A percentile compares a stretch with the other conserved stretches of the same genome.
These are phyloP conservation scores for Tuber brumale DNA, from an alignment of 495 filamentous ascomycete species.

Conservation along the genomic window DNA sequence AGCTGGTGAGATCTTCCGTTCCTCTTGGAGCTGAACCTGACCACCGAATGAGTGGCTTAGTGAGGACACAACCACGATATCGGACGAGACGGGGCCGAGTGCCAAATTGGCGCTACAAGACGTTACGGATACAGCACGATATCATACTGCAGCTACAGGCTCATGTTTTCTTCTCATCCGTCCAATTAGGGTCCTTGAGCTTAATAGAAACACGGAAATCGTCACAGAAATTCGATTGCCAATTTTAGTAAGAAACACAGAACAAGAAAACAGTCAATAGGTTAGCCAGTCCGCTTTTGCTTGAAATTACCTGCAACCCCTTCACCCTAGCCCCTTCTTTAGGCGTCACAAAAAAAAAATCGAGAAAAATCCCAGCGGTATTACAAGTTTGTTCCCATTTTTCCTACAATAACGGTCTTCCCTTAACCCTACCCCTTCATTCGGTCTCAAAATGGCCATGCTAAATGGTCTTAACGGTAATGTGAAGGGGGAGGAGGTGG, in stretches of 20 bases:
- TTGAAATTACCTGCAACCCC: slow-evolving; percentile 1
- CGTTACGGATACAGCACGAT: not conserved
- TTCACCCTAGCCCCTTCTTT: not conserved
- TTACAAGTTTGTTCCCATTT: not conserved
- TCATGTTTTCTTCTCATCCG: not conserved
- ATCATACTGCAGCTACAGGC: not conserved
- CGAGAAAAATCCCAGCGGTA: not conserved
- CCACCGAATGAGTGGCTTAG: not conserved
- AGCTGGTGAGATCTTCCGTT: not conserved
- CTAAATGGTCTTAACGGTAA: not conserved
- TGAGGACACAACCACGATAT: not conserved
- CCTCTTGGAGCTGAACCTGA: not conserved
- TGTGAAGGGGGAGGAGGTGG: slow-evolving; percentile 38
- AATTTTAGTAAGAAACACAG: not conserved
- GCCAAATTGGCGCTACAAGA: not conserved
- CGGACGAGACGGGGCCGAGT: not conserved
- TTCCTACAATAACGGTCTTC: not conserved
- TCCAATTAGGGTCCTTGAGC: not conserved
- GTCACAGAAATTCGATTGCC: not conserved
- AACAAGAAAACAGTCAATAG: not conserved
- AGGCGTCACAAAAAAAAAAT: not conserved
- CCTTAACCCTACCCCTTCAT: not conserved
- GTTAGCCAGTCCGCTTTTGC: not conserved
- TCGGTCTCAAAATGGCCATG: not conserved
- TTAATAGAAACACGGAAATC: not conserved